A percentile compares a stretch with the other conserved stretches of the same genome.
phyloP scores from a whole-genome alignment of 345 rosid species.

The Diplotaxis tenuifolia region DNA sequence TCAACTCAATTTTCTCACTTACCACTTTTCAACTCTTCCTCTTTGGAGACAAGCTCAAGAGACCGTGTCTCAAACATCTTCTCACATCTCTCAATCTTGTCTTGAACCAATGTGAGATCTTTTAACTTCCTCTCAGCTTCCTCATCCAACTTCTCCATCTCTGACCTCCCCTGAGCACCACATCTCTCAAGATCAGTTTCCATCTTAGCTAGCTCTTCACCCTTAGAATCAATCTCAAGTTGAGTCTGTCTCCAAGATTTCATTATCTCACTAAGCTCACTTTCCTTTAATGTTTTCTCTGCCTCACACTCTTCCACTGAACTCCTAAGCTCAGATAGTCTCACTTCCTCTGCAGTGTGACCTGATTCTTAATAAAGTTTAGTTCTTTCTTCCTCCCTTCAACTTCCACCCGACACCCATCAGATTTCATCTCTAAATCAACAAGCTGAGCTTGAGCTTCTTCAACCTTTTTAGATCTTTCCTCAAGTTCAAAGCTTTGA shows the following conservation, averaged over 20 bases:
- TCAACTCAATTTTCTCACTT: conserved; percentile 13
- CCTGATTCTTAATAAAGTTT: too few relatives aligned
- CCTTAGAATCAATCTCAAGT: conserved; percentile 1
- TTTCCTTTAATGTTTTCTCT: neutral
- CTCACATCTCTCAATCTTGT: neutral
- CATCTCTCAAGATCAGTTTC: neutral
- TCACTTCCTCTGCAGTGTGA: conserved; percentile 16
- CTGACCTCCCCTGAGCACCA: neutral
- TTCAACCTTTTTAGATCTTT: conserved; percentile 23
- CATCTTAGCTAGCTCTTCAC: neutral
- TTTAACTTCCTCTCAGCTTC: conserved; percentile 13
- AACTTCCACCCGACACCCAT: too few relatives aligned
- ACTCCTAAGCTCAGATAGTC: neutral
- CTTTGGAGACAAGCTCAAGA: conserved; percentile 13
- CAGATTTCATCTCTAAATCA: conserved; percentile 16
- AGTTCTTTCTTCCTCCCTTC: too few relatives aligned
- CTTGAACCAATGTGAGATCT: too few relatives aligned
- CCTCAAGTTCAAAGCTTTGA: conserved; percentile 1
- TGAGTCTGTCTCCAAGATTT: conserved; percentile 20
- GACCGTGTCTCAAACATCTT: neutral
- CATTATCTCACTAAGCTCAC: conserved; percentile 1
- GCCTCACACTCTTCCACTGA: conserved; percentile 14
- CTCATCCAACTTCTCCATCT: conserved; percentile 9
- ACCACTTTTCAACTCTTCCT: conserved; percentile 10
- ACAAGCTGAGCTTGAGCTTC: neutral